Evolutionary conservation across 805 yeast species (phyloP), one percentile per base, ranked within the genome.

Genomic region (Clavispora santaluciae): DNA sequence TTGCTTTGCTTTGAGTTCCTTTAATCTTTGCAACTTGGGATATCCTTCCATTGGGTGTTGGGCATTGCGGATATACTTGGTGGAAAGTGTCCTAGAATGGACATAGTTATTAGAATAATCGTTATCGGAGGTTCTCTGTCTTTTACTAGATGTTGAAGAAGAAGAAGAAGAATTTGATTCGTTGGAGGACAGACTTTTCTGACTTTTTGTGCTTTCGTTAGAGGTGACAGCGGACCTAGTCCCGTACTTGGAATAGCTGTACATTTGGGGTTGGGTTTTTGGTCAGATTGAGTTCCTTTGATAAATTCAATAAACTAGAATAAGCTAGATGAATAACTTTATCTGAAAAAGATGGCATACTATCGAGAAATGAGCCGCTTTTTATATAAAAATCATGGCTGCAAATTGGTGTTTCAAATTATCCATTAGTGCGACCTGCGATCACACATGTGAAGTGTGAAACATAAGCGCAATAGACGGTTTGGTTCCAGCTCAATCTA

Each of bases 21-120:
- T 81, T 24, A 90, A 63, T 49, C 70, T 73, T 49, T 82, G 86
- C 13, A 90, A 68, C 55, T 86, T 86, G 2, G 97, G 97, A 49
- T 90, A 90, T 2, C 97, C 97, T 39, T 78, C 83, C 1, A 83
- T 77, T 1, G 90, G 82, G 41, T 78, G 75, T 24, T 69, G 66
- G 1, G 78, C 69, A 59, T 90, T 90, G 39, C 83, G 70, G 18
- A 90, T 78, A 51, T 73, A 78, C 18, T 64, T 66, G 35, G 78
- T 80, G 0, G 96, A 95, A 4, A 76, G 59, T 6, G 68, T 63
- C 0, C 81, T 83, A 0, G 82, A 66, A 50, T 81, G 86, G 26
- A 88, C 64, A 53, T 77, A 83, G 48, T 80, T 67, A 49, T 84
- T 80, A 2, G 89, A 71, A 54, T 82, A 87, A 59, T 89, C 95